These are phyloP conservation scores for Fonsecaea pedrosoi DNA, from an alignment of 2,329 filamentous ascomycete genomes.

Conservation along the genomic window DNA sequence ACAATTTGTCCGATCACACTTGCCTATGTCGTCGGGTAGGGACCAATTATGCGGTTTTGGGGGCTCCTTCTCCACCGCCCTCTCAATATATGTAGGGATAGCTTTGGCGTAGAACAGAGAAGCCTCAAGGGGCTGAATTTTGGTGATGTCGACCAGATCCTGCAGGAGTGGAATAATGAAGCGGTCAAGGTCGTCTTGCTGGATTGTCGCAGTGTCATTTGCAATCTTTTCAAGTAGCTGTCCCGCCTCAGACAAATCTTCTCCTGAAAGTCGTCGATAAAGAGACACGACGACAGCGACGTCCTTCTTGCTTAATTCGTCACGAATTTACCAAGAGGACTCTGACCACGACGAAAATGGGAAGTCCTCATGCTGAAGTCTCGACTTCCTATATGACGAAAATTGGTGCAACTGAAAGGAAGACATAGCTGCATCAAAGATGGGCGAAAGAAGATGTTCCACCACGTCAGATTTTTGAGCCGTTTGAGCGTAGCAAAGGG, in stretches of 20 bases:
- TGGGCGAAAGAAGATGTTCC: not conserved
- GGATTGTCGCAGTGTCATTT: conserved; percentile 10
- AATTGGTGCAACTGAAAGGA: not conserved
- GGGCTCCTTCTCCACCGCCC: not conserved
- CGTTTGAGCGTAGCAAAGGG: not conserved
- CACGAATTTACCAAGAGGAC: no score
- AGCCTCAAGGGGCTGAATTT: conserved; percentile 3
- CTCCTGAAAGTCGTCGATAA: not conserved
- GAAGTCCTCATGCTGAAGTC: not conserved
- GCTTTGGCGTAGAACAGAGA: not conserved
- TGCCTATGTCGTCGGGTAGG: not conserved
- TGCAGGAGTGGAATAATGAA: conserved; percentile 18
- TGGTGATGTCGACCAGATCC: conserved; percentile 12
- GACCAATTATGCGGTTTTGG: not conserved
- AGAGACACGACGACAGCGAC: not conserved
- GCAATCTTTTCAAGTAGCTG: conserved; percentile 6
- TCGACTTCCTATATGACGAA: not conserved
- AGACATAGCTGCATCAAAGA: not conserved
- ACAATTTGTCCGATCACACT: not conserved
- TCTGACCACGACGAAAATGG: not conserved
- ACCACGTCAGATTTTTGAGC: not conserved
- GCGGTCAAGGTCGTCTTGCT: conserved; percentile 2
- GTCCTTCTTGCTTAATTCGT: no score
- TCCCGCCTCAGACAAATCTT: not conserved
- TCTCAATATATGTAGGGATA: not conserved